These are phyloP conservation scores for Ophiostoma montium DNA, from an alignment of 2,329 filamentous ascomycete genomes.

Conservation along the genomic window DNA sequence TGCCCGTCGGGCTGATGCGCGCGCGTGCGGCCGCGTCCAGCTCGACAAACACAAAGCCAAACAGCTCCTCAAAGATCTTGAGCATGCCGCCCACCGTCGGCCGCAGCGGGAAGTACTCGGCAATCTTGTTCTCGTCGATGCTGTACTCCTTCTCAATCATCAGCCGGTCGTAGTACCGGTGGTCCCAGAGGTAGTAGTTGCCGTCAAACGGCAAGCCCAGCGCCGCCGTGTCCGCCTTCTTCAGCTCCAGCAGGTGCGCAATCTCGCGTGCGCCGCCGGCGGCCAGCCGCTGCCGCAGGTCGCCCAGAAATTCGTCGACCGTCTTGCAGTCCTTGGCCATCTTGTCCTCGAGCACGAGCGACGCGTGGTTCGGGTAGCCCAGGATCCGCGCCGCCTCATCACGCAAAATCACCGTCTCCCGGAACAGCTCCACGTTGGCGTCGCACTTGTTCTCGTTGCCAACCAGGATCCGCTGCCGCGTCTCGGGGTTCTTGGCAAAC, in stretches of 20 bases:
- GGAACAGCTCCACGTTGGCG: conserved; percentile 58
- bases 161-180: conserved; percentile 64
- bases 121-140: conserved; percentile 65
- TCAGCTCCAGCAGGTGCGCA: conserved; percentile 55
- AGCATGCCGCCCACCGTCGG: conserved; percentile 66
- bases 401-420: conserved; percentile 58
- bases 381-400: conserved; percentile 66
- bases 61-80: conserved; percentile 68
- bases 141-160: conserved; percentile 70
- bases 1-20: conserved; percentile 49
- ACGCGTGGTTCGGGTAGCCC: conserved; percentile 64
- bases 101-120: conserved; percentile 70
- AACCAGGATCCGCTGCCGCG: conserved; percentile 54
- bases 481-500: conserved; percentile 57
- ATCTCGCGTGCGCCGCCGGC: conserved; percentile 60
- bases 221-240: conserved; percentile 52
- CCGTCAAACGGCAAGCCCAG: conserved; percentile 46
- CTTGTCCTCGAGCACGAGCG: conserved; percentile 65
- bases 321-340: conserved; percentile 68
- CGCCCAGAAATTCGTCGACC: conserved; percentile 58
- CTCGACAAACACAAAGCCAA: conserved; percentile 67
- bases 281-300: conserved; percentile 51
- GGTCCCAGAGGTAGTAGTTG: conserved; percentile 72
- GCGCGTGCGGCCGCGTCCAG: conserved; percentile 49
- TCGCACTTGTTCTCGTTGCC: conserved; percentile 73